Conservation (phyloP, 768 basidiomycete genomes). For the Lentinula guzmanii region DNA sequence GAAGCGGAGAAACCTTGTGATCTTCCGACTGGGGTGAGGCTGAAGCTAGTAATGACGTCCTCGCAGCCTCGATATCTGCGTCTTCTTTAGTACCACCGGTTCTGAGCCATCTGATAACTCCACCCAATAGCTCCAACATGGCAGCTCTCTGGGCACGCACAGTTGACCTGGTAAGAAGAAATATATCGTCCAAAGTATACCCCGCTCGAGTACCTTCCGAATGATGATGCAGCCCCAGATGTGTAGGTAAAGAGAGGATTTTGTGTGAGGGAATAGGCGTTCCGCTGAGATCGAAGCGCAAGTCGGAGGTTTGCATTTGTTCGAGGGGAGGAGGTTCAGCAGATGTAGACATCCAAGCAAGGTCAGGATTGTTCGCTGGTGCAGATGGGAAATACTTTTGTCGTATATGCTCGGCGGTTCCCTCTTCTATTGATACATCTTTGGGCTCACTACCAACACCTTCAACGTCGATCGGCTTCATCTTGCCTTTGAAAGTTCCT, state of each 20-base stretch:
- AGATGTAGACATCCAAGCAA: constrained; percentile 68
- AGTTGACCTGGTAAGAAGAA: constrained; percentile 72
- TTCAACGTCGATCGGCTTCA: background rate
- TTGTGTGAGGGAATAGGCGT: constrained; percentile 52
- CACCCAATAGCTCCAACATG: constrained; percentile 70
- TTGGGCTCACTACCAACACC: background rate
- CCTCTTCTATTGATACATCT: constrained; percentile 46
- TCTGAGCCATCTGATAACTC: constrained; percentile 38
- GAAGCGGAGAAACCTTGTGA: constrained; percentile 23
- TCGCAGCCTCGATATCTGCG: background rate
- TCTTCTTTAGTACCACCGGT: constrained; percentile 28
- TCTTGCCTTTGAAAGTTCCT: background rate
- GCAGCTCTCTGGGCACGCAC: constrained; percentile 78
- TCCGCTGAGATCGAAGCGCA: constrained; percentile 77
- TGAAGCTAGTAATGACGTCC: background rate
- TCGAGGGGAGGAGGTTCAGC: constrained; percentile 20
- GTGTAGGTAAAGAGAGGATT: constrained; percentile 62
- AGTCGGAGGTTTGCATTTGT: constrained; percentile 26
- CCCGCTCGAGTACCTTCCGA: constrained; percentile 75
- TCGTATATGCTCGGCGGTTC: constrained; percentile 80
- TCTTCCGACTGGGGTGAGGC: constrained; percentile 17
- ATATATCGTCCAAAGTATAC: constrained; percentile 84
- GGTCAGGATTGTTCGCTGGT: constrained; percentile 59
- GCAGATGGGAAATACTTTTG: constrained; percentile 75
- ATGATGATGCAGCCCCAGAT: constrained; percentile 89